A percentile compares a stretch with the other conserved stretches of the same genome.
Conservation (phyloP, 257 asterid species). For the Solanum gandarillasii region DNA sequence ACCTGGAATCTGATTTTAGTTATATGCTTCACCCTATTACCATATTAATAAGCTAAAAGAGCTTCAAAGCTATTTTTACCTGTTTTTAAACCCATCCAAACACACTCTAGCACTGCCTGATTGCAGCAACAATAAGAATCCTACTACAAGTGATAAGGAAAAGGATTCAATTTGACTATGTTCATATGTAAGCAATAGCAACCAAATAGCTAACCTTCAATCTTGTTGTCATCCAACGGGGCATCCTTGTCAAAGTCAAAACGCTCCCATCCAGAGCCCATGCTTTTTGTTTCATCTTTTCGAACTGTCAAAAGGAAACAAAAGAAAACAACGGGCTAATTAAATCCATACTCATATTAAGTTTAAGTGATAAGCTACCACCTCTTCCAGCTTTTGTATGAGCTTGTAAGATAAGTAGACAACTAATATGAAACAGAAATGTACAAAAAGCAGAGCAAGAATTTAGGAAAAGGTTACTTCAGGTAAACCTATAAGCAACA, state of each 20-base stretch:
- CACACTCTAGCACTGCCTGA: background rate
- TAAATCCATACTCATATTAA: background rate
- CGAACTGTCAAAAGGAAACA: constrained; percentile 28
- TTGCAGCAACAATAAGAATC: background rate
- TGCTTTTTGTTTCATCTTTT: constrained; percentile 68
- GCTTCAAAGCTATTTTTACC: background rate
- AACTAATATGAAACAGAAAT: background rate
- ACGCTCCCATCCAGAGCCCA: constrained; percentile 95
- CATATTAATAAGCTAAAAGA: background rate
- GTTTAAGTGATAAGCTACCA: background rate
- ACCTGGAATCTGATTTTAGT: background rate
- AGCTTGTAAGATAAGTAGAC: background rate
- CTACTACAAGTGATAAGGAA: background rate
- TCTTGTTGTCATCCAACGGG: constrained; percentile 83
- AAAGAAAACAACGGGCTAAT: background rate
- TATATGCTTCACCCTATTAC: background rate
- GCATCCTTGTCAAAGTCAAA: constrained; percentile 89
- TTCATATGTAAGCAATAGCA: background rate
- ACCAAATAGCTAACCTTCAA: constrained; percentile 47
- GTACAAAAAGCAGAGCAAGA: background rate
- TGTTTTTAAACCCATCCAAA: background rate
- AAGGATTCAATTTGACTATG: background rate
- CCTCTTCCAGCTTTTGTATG: background rate
- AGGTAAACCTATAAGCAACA: background rate
- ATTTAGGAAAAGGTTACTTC: background rate